Evolutionary conservation across 1,139 yeast genomes (phyloP).

Genomic region (Candida sanyaensis): DNA sequence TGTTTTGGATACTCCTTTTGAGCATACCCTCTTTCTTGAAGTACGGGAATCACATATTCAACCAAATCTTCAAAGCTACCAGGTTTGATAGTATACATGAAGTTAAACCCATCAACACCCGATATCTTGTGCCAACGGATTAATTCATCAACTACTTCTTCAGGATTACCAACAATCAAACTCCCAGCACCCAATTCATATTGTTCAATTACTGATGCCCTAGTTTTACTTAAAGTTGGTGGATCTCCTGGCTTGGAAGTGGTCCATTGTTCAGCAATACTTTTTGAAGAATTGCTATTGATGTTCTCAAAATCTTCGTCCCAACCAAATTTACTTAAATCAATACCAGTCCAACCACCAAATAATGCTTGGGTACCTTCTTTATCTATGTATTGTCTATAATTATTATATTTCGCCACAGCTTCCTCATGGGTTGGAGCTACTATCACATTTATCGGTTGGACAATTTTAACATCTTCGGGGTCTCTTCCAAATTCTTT

Average conservation of each 20-base stretch:
- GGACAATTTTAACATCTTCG: conserved; percentile 27
- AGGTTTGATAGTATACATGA: conserved; percentile 24
- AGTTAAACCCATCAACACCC: conserved; percentile 25
- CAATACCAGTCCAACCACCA: conserved; percentile 35
- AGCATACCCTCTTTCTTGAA: conserved; percentile 22
- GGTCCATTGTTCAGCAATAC: conserved; percentile 27
- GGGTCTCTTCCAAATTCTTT: conserved; percentile 29
- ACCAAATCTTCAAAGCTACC: conserved; percentile 25
- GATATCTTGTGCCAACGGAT: conserved; percentile 26
- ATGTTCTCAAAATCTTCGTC: conserved; percentile 27
- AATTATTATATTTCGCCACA: conserved; percentile 25
- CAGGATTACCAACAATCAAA: conserved; percentile 21
- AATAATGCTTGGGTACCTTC: conserved; percentile 36
- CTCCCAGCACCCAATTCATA: conserved; percentile 25
- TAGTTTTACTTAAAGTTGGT: conserved; percentile 21
- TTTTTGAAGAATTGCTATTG: conserved; percentile 24
- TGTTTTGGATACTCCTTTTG: conserved; percentile 26
- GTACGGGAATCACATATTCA: conserved; percentile 21
- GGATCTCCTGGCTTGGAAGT: conserved; percentile 24
- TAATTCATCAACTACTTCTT: conserved; percentile 25
- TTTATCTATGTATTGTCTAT: conserved; percentile 26
- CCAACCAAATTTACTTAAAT: conserved; percentile 24
- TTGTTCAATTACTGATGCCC: conserved; percentile 21
- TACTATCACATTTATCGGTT: conserved; percentile 25
- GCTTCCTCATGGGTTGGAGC: conserved; percentile 36